Base-by-base conservation (phyloP, 768 basidiomycete species). In the Hygrocybe coccinea region DNA sequence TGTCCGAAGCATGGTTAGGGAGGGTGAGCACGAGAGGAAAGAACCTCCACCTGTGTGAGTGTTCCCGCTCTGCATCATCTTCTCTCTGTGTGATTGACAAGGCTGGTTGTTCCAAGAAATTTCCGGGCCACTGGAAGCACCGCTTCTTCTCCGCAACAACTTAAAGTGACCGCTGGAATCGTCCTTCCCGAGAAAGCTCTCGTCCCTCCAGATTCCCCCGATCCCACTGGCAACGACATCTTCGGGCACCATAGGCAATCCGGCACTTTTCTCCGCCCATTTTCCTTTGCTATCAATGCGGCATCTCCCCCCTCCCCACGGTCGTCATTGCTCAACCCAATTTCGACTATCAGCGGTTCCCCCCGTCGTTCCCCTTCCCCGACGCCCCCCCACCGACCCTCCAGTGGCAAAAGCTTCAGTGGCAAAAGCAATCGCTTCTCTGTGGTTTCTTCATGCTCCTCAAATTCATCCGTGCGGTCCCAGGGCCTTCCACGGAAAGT, bases 141-240 rank as follows among this genome's bases (percentile, higher is more conserved):
- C 59, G 57, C 50, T 25, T 66, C 81, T 66, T 80, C 80, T 15
- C 71, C 80, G 38, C 60, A 64, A 10, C 70, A 75, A n/a, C n/a
- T n/a, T n/a, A n/a, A n/a, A 41, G 53, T 84, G 45, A 74, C 77
- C 22, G 57, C 70, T 11, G 73, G 74, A 39, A 71, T 87, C 52
- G 59, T 81, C 22, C 71, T 87, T 55, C 87, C 87, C 9, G 72
- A 75, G 14, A 79, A 75, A 61, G 73, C 74, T 19, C 65, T 80
- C 56, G 58, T 72, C 22, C 73, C 69, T 34, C 65, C 73, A 9
- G 57, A 62, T 15, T 63, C 66, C 59, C 63, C 63, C 50, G 65
- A 71, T 34, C 69, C 70, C 44, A n/a, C n/a, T n/a, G n/a, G n/a
- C n/a, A 71, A 78, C 48, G 76, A 78, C 49, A 73, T 79, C 52